phyloP scores from a whole-genome alignment of 2,329 filamentous ascomycete species.

The Cladosporium sphaerospermum region DNA sequence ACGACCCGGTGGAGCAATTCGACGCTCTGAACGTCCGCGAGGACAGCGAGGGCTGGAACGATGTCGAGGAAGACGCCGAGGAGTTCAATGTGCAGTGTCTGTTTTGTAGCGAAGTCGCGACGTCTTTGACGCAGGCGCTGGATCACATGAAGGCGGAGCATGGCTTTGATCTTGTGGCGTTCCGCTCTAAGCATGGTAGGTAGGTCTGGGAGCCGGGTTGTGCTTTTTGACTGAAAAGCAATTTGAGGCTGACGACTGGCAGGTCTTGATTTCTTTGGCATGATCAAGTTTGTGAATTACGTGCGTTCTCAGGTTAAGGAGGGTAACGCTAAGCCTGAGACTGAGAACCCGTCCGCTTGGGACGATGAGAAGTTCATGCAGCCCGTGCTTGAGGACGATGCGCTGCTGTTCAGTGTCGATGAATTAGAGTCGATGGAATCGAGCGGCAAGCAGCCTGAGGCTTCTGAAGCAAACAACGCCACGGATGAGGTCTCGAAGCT shows the following conservation, averaged over 20 bases:
- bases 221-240: background rate
- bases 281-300: constrained; percentile 45
- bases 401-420: constrained; percentile 78
- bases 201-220: constrained; percentile 9
- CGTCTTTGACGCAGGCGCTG: constrained; percentile 30
- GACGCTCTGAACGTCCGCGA: constrained; percentile 24
- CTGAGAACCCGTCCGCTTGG: constrained; percentile 58
- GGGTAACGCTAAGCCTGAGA: constrained; percentile 41
- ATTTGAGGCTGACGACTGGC: background rate
- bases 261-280: constrained; percentile 41
- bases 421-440: constrained; percentile 51
- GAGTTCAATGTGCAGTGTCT: constrained; percentile 34
- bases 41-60: constrained; percentile 40
- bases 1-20: constrained; percentile 14
- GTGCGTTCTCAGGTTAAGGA: constrained; percentile 37
- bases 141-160: constrained; percentile 33
- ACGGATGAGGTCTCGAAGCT: constrained; percentile 15
- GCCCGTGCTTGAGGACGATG: constrained; percentile 82
- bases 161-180: constrained; percentile 35
- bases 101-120: constrained; percentile 33
- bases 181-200: constrained; percentile 33
- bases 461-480: constrained; percentile 1
- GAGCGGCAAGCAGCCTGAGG: constrained; percentile 4
- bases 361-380: constrained; percentile 75
- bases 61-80: constrained; percentile 37